phyloP scores from a whole-genome alignment of 1,284 basidiomycete genomes.

The Marasmius tenuissimus region DNA sequence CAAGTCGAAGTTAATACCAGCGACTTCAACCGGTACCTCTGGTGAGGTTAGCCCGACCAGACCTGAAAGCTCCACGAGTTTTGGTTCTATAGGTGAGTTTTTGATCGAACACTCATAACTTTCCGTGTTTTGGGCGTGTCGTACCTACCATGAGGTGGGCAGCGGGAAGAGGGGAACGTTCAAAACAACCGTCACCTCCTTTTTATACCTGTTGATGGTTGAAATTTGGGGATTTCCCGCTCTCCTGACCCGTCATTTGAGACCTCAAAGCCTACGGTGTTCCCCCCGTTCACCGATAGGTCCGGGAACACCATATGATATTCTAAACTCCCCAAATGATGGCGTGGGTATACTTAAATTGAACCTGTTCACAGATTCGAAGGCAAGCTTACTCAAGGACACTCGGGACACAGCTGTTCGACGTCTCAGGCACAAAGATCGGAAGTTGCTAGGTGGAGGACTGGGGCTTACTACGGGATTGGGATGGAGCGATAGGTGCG shows the following conservation, averaged over 20 bases:
- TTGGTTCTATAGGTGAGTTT: conserved; percentile 38
- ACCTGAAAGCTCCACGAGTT: conserved; percentile 38
- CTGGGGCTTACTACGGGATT: conserved; percentile 79
- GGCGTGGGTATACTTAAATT: not conserved
- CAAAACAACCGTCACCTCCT: too few relatives aligned
- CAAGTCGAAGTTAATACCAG: conserved; percentile 64
- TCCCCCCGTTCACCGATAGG: too few relatives aligned
- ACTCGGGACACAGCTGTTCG: conserved; percentile 63
- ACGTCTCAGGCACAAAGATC: conserved; percentile 70
- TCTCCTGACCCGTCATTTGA: too few relatives aligned
- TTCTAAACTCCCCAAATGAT: too few relatives aligned
- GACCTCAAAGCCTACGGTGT: too few relatives aligned
- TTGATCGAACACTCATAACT: not conserved
- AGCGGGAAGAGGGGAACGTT: not conserved
- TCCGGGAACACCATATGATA: too few relatives aligned
- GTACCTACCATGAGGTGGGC: not conserved
- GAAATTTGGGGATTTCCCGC: too few relatives aligned
- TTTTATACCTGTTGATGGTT: too few relatives aligned
- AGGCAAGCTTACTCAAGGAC: conserved; percentile 59
- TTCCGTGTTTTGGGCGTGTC: not conserved
- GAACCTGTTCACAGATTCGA: conserved; percentile 27
- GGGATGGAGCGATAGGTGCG: conserved; percentile 80
- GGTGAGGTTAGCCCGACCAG: conserved; percentile 19
- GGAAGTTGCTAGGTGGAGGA: conserved; percentile 62
- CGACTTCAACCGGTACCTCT: conserved; percentile 25